Base-by-base conservation (phyloP, 495 filamentous ascomycete genomes). In the Trichoderma erinaceum region DNA sequence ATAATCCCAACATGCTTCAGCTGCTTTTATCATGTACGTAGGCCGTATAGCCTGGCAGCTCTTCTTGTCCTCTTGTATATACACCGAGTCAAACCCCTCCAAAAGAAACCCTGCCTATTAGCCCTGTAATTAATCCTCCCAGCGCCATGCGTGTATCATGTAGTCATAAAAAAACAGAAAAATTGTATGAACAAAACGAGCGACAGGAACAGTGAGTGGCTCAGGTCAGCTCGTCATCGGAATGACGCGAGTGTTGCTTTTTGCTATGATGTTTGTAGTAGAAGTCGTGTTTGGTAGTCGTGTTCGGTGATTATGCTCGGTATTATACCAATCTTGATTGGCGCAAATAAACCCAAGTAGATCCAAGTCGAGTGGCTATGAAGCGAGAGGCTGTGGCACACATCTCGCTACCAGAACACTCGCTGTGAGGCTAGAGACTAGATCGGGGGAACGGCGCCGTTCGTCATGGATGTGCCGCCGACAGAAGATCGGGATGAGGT, bases 131-230 rank as follows among this genome's bases (percentile, higher is more conserved):
- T 11, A 29, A 32, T 21, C 16, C 56, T 21, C 23, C 25, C 11
- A 43, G 23, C 63, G 63, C 63, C 63, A 65, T 65, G 63, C 63
- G 41, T 65, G 63, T 65, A 65, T 44, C 35, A 18, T 41, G 21
- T 41, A 43, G 16, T 65, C 63, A 23, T 65, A 43, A 65, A 65
- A n/a, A 43, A 65, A 5, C 12, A 29, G 13, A 25, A 64, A 27
- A 64, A 44, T 43, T 23, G 2, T 38, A 35, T 63, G 23, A 41
- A n/a, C 23, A 43, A 65, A 65, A 35, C 48, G 48, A 61, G 16
- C 23, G 56, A 32, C 56, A 16, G n/a, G 35, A 56, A 29, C 12
- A 61, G 56, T 21, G 27, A 61, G 12, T 61, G 56, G 25, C 56
- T 32, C 25, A 32, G 29, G 56, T 61, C 23, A 25, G 27, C 27